Evolutionary conservation across 129 eudicot genomes (phyloP), one percentile per base, ranked within the genome.

Genomic region (Lactuca sativa): DNA sequence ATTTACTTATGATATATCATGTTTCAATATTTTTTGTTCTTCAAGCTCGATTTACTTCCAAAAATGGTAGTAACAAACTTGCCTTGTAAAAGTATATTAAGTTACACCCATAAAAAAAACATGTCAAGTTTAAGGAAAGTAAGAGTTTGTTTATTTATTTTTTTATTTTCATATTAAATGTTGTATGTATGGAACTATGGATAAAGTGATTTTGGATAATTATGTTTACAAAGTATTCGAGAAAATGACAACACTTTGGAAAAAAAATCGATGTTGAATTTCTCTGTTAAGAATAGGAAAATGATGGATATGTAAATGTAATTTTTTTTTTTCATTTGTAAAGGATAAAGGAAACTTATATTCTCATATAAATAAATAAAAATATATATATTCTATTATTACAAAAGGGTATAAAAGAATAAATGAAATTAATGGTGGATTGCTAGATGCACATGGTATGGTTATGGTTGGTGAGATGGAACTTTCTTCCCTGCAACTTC

Each of bases 381-480:
- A 40, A 37, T 55, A 17, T 36, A n/a, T n/a, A n/a, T n/a, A 38
- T 36, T 54, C 3, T 66, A 31, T 56, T 57, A 40, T 25, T 64
- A 43, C 21, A 11, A 44, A 34, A 4, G 37, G 40, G 52, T 43
- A 48, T 51, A 56, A 47, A 56, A 58, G 54, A 64, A 52, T 54
- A 53, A 41, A 31, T 53, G 73, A 74, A 62, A 49, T 67, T n/a
- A 68, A 76, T 68, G 63, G n/a, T 31, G 49, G 40, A 47, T 66
- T 71, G 82, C 68, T 57, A 64, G 49, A 56, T 64, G 74, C 74
- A 67, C 82, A 59, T 62, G 82, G 8, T 38, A 53, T 77, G 56
- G 74, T 68, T 43, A 48, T 67, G 68, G 72, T 70, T 77, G 77
- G 81, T 72, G 69, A 67, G 68, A 61, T 31, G 64, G 78, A 59